Conservation (phyloP, 2,329 filamentous ascomycete genomes). For the Penicillium sp. region DNA sequence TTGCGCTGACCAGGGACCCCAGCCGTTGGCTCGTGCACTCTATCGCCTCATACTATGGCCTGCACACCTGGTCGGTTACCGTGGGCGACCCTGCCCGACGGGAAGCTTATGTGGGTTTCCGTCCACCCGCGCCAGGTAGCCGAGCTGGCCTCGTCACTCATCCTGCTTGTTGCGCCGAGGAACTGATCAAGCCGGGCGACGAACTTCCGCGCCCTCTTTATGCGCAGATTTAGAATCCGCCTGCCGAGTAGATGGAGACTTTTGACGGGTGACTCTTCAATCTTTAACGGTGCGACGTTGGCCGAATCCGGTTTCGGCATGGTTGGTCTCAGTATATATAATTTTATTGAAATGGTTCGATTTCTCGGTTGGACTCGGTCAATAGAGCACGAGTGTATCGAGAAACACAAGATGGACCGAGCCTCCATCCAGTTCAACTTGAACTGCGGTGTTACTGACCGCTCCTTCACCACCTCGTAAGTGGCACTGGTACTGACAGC, state of each 20-base stretch:
- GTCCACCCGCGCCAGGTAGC: constrained; percentile 33
- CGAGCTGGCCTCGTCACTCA: constrained; percentile 28
- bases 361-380: not conserved
- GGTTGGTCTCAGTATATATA: not conserved
- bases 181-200: constrained; percentile 34
- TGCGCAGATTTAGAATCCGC: constrained; percentile 30
- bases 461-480: not conserved
- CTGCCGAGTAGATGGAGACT: not conserved
- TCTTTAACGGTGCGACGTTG: not conserved
- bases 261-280: not conserved
- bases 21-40: constrained; percentile 92
- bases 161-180: constrained; percentile 26
- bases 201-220: constrained; percentile 40
- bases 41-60: constrained; percentile 87
- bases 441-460: not conserved
- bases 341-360: not conserved
- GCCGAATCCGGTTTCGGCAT: not conserved
- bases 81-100: constrained; percentile 67
- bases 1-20: constrained; percentile 13
- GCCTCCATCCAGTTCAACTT: not conserved
- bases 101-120: constrained; percentile 78
- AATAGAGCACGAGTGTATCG: not conserved
- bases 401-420: not conserved
- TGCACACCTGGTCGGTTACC: constrained; percentile 78
- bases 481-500: not conserved